Percentiles rank a stretch among this genome's conserved stretches.
phyloP scores from a whole-genome alignment of 2,329 filamentous ascomycete species.

The Aspergillus sp. region DNA sequence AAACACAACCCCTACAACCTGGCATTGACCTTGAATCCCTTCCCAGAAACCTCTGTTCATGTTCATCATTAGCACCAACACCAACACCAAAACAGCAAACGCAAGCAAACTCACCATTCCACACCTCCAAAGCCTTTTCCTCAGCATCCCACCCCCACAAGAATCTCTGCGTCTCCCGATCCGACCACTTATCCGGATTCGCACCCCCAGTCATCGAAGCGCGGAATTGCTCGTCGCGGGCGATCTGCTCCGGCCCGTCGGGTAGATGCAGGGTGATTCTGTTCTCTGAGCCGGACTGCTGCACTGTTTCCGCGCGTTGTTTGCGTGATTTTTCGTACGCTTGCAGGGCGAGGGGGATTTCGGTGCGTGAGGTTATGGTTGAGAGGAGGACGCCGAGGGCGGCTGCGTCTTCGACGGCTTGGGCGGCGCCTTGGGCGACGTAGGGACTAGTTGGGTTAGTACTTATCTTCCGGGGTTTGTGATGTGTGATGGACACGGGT shows the following conservation, averaged over 20 bases:
- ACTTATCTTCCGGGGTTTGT: background rate
- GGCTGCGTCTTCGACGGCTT: constrained; percentile 41
- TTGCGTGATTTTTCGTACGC: constrained; percentile 36
- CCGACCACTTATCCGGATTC: constrained; percentile 61
- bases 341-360: constrained; percentile 30
- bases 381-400: constrained; percentile 31
- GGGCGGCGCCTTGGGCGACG: constrained; percentile 43
- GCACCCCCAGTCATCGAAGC: constrained; percentile 18
- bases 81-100: background rate
- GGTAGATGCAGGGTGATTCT: constrained; percentile 33
- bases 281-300: constrained; percentile 32
- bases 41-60: constrained; percentile 1
- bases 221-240: constrained; percentile 36
- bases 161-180: constrained; percentile 56
- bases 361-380: constrained; percentile 21
- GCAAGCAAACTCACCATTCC: constrained; percentile 21
- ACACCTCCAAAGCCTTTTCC: constrained; percentile 24
- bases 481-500: background rate
- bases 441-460: constrained; percentile 23
- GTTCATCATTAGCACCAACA: constrained; percentile 1
- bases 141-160: constrained; percentile 36
- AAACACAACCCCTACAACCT: constrained; percentile 8
- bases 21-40: constrained; percentile 8
- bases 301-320: constrained; percentile 33
- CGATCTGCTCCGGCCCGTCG: constrained; percentile 35